Percentiles rank a stretch among this genome's conserved stretches.
phyloP scores from a whole-genome alignment of 2,329 filamentous ascomycete genomes.

The Neonectria neomacrospora region DNA sequence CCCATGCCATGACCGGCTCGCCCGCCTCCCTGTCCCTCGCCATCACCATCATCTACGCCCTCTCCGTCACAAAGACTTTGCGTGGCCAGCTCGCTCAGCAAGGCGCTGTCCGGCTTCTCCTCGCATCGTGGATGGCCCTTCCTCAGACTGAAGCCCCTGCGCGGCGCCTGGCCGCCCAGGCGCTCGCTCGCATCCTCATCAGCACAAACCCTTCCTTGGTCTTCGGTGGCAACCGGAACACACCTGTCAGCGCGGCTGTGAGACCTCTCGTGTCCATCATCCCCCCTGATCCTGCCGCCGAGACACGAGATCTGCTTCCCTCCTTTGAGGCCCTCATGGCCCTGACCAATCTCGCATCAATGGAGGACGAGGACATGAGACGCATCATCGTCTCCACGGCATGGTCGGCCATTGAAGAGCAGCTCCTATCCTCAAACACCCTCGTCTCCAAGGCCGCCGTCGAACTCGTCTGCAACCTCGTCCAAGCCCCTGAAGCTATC shows the following conservation, averaged over 20 bases:
- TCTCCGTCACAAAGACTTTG: slow-evolving; percentile 78
- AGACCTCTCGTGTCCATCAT: slow-evolving; percentile 83
- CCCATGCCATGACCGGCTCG: slow-evolving; percentile 78
- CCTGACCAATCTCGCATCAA: slow-evolving; percentile 90
- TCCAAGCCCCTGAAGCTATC: slow-evolving; percentile 74
- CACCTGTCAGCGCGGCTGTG: slow-evolving; percentile 81
- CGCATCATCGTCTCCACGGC: slow-evolving; percentile 77
- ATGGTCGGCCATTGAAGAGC: slow-evolving; percentile 83
- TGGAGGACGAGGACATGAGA: slow-evolving; percentile 73
- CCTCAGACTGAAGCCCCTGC: slow-evolving; percentile 60
- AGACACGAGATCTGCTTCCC: slow-evolving; percentile 82
- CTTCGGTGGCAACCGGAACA: slow-evolving; percentile 81
- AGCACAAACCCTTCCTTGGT: slow-evolving; percentile 86
- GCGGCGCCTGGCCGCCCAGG: slow-evolving; percentile 76
- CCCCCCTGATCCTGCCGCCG: slow-evolving; percentile 68
- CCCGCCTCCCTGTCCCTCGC: slow-evolving; percentile 76
- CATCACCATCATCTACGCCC: slow-evolving; percentile 78
- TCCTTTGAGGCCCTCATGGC: slow-evolving; percentile 92
- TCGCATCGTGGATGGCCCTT: slow-evolving; percentile 75
- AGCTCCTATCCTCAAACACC: slow-evolving; percentile 79
- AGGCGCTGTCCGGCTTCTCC: slow-evolving; percentile 87
- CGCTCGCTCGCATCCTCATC: slow-evolving; percentile 85
- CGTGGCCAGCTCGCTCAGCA: slow-evolving; percentile 89
- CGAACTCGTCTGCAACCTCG: slow-evolving; percentile 92
- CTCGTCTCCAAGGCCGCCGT: slow-evolving; percentile 84